Evolutionary conservation across 1,284 basidiomycete genomes (phyloP).

Genomic region (Ustilago hordei): DNA sequence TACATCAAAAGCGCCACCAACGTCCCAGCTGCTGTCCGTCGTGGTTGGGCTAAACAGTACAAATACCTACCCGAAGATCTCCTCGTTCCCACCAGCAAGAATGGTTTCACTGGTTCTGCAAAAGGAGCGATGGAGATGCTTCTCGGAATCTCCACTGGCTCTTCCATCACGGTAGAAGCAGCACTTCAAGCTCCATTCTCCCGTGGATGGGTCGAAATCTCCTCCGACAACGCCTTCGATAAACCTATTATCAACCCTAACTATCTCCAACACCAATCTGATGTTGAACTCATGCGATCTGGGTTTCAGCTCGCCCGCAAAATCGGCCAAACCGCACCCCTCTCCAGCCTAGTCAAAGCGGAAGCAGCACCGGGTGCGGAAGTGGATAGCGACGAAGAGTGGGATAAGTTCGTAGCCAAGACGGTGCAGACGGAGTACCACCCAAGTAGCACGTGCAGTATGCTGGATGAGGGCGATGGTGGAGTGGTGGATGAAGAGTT

Average conservation of each 20-base stretch:
- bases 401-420: slow-evolving; percentile 52
- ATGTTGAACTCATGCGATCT: slow-evolving; percentile 54
- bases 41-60: slow-evolving; percentile 54
- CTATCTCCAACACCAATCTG: slow-evolving; percentile 54
- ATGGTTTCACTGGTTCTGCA: slow-evolving; percentile 37
- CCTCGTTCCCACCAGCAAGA: slow-evolving; percentile 23
- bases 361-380: slow-evolving; percentile 42
- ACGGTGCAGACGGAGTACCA: slow-evolving; percentile 57
- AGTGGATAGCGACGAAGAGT: slow-evolving; percentile 40
- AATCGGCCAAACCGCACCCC: slow-evolving; percentile 42
- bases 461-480: slow-evolving; percentile 76
- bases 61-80: slow-evolving; percentile 43
- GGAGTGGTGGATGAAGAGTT: slow-evolving; percentile 78
- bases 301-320: slow-evolving; percentile 58
- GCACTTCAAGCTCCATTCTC: slow-evolving; percentile 65
- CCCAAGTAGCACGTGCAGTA: slow-evolving; percentile 76
- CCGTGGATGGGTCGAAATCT: slow-evolving; percentile 60
- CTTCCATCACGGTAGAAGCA: slow-evolving; percentile 44
- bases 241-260: slow-evolving; percentile 59
- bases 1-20: slow-evolving; percentile 51
- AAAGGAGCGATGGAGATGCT: slow-evolving; percentile 60
- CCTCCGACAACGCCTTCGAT: slow-evolving; percentile 47
- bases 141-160: slow-evolving; percentile 51
- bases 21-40: slow-evolving; percentile 35
- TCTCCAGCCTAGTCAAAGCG: slow-evolving; percentile 24